phyloP scores from a whole-genome alignment of 73 alveolate species.

The Paramecium sexaurelia region DNA sequence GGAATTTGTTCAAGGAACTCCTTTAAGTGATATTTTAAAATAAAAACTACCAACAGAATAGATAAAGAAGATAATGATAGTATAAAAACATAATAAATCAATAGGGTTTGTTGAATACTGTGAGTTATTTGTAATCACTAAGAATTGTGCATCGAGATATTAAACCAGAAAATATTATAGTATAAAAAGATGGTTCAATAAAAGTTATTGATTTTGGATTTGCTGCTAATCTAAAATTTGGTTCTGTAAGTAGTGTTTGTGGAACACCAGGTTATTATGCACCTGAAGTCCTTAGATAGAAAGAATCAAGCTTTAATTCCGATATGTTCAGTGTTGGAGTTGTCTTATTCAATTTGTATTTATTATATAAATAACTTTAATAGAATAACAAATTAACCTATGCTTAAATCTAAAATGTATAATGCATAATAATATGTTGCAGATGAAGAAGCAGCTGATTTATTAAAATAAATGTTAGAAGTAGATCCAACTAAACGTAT shows the following conservation, averaged over 20 bases:
- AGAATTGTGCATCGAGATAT: conserved; percentile 52
- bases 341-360: conserved; percentile 12
- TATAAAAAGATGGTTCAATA: background rate
- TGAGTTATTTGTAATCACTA: background rate
- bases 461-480: conserved; percentile 12
- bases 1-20: conserved; percentile 32
- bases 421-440: background rate
- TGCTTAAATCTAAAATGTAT: background rate
- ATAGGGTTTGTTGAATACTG: conserved; percentile 1
- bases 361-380: background rate
- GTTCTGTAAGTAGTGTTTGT: background rate
- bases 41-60: background rate
- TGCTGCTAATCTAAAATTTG: conserved; percentile 17
- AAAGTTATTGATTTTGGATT: conserved; percentile 50
- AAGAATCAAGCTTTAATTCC: conserved; percentile 26
- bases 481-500: conserved; percentile 2
- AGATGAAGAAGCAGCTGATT: conserved; percentile 39
- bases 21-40: background rate
- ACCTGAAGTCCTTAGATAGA: conserved; percentile 3
- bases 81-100: background rate
- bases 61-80: conserved; percentile 15
- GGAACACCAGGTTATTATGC: conserved; percentile 61
- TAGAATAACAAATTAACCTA: background rate
- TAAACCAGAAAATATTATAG: conserved; percentile 47
- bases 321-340: conserved; percentile 60